These are phyloP conservation scores for Novymonas esmeraldas DNA, from an alignment of 208 protist species.

Conservation along the genomic window DNA sequence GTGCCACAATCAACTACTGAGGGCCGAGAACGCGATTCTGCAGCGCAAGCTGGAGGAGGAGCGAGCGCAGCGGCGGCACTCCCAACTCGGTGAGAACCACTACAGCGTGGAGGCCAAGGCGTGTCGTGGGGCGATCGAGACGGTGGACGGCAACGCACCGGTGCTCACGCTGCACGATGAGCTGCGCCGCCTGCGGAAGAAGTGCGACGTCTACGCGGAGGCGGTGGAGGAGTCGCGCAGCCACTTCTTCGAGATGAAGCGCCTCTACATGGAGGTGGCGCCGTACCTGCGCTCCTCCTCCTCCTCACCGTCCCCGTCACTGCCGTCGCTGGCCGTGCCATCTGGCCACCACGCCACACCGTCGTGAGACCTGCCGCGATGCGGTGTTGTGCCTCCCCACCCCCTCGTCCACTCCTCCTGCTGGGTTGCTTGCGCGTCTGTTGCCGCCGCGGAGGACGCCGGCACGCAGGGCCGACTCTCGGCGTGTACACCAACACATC, in stretches of 20 bases:
- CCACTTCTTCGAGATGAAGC: constrained; percentile 80
- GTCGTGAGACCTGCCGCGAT: background rate
- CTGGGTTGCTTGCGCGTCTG: too few species aligned
- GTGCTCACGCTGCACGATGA: constrained; percentile 63
- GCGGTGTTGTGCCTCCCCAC: background rate
- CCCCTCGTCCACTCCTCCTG: too few species aligned
- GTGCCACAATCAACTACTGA: constrained; percentile 40
- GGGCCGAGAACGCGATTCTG: constrained; percentile 54
- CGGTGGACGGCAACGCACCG: constrained; percentile 33
- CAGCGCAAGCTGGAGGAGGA: constrained; percentile 42
- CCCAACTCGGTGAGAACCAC: constrained; percentile 35
- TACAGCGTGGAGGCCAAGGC: constrained; percentile 26
- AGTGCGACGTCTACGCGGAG: constrained; percentile 70
- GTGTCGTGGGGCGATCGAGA: constrained; percentile 35
- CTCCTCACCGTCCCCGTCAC: background rate
- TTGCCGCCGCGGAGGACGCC: too few species aligned
- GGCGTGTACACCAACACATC: too few species aligned
- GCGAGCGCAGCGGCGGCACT: constrained; percentile 31
- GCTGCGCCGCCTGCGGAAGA: constrained; percentile 51
- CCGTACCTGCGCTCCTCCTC: constrained; percentile 19
- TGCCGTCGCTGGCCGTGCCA: background rate
- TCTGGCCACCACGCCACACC: background rate
- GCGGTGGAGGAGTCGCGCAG: constrained; percentile 68
- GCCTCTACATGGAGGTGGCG: constrained; percentile 66
- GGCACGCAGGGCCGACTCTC: too few species aligned